Percentiles rank a stretch among this genome's conserved stretches.
phyloP scores from a whole-genome alignment of 768 basidiomycete species.

The Lentinula edodes region DNA sequence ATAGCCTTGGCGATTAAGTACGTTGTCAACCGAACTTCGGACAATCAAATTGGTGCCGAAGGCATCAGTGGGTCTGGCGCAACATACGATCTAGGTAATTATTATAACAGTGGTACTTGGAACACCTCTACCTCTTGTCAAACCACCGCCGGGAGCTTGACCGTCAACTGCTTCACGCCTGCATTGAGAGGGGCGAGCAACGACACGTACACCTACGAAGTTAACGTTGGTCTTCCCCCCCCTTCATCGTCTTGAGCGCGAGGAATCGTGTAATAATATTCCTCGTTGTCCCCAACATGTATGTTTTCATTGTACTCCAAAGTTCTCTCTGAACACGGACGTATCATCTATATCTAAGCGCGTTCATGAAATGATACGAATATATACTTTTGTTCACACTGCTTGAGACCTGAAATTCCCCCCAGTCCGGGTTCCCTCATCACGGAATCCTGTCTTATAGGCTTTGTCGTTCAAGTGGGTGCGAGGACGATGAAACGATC shows the following conservation, averaged over 20 bases:
- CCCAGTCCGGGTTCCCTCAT: no score
- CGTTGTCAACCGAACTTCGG: not conserved
- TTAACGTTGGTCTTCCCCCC: not conserved
- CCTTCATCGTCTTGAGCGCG: not conserved
- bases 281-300: no score
- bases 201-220: not conserved
- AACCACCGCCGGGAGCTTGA: not conserved
- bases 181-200: not conserved
- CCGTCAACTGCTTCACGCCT: not conserved
- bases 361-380: no score
- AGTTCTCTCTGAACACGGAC: no score
- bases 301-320: no score
- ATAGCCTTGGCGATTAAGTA: not conserved
- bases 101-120: not conserved
- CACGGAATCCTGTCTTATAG: no score
- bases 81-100: not conserved
- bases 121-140: not conserved
- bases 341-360: no score
- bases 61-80: not conserved
- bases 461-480: no score
- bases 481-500: no score
- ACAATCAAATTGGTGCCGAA: not conserved
- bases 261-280: no score
- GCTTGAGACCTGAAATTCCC: no score
- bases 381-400: no score